phyloP scores from a whole-genome alignment of 495 filamentous ascomycete species.

The Penicillium maclennaniae region DNA sequence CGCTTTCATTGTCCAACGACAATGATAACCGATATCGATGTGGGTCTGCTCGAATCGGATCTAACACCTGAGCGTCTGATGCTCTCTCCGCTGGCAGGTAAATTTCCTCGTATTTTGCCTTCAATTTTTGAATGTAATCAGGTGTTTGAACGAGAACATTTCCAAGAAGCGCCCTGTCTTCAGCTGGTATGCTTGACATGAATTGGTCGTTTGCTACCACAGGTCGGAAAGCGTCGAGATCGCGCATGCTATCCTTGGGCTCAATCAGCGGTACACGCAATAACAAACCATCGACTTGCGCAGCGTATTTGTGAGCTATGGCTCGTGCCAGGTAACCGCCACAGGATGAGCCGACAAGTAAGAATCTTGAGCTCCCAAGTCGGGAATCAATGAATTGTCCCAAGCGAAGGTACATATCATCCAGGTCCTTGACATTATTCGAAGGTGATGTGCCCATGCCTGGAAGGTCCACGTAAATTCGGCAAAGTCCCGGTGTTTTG shows the following conservation, averaged over 20 bases:
- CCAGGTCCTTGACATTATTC: conserved; percentile 24
- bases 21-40: conserved; percentile 25
- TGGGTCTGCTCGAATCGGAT: conserved; percentile 27
- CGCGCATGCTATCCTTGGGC: conserved; percentile 22
- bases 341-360: conserved; percentile 28
- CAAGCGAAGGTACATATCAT: conserved; percentile 27
- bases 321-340: conserved; percentile 30
- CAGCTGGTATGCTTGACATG: conserved; percentile 21
- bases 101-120: conserved; percentile 21
- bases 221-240: conserved; percentile 26
- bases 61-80: conserved; percentile 22
- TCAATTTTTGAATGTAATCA: conserved; percentile 23
- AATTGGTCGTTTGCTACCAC: conserved; percentile 23
- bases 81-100: conserved; percentile 20
- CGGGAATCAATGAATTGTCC: conserved; percentile 29
- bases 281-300: conserved; percentile 28
- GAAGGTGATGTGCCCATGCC: conserved; percentile 31
- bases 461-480: conserved; percentile 32
- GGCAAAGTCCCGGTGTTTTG: conserved; percentile 21
- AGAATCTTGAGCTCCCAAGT: conserved; percentile 22
- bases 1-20: conserved; percentile 14
- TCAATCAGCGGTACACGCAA: conserved; percentile 31
- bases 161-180: conserved; percentile 26
- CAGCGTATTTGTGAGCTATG: conserved; percentile 25
- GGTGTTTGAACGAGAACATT: conserved; percentile 28